Percentiles rank a stretch among this genome's conserved stretches.
Evolutionary conservation across 192 early-diverging fungal species (phyloP).

Genomic region (Coemansia sp.): DNA sequence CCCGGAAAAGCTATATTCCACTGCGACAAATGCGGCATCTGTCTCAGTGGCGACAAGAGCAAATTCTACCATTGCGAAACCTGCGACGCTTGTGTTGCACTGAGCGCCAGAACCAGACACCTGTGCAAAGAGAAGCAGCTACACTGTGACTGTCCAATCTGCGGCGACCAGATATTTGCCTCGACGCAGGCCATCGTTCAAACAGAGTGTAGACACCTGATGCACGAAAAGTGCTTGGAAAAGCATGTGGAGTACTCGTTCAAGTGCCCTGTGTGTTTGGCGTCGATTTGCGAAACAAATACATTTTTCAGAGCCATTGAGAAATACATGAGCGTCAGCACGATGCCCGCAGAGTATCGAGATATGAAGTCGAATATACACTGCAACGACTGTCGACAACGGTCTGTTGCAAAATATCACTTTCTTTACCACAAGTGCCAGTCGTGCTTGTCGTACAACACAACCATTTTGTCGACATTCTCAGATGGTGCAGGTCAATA

Average conservation of each 20-base stretch:
- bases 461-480: slow-evolving; percentile 50
- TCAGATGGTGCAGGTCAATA: not conserved
- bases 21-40: slow-evolving; percentile 91
- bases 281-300: slow-evolving; percentile 84
- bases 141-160: slow-evolving; percentile 93
- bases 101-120: slow-evolving; percentile 71
- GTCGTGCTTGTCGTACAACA: slow-evolving; percentile 87
- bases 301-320: slow-evolving; percentile 84
- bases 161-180: slow-evolving; percentile 93
- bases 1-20: slow-evolving; percentile 85
- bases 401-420: slow-evolving; percentile 82
- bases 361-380: slow-evolving; percentile 71
- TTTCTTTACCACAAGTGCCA: slow-evolving; percentile 96
- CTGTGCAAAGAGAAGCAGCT: slow-evolving; percentile 89
- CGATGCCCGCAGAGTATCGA: slow-evolving; percentile 90
- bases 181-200: slow-evolving; percentile 70
- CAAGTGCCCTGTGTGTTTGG: slow-evolving; percentile 93
- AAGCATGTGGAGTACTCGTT: slow-evolving; percentile 87
- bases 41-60: slow-evolving; percentile 75
- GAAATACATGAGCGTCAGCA: slow-evolving; percentile 68
- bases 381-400: slow-evolving; percentile 95
- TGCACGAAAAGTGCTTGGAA: slow-evolving; percentile 84
- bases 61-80: slow-evolving; percentile 92
- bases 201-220: slow-evolving; percentile 80
- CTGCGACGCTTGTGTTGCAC: slow-evolving; percentile 90